Evolutionary conservation across 2,329 filamentous ascomycete genomes (phyloP).

Genomic region (Paraconiothyrium brasiliense): DNA sequence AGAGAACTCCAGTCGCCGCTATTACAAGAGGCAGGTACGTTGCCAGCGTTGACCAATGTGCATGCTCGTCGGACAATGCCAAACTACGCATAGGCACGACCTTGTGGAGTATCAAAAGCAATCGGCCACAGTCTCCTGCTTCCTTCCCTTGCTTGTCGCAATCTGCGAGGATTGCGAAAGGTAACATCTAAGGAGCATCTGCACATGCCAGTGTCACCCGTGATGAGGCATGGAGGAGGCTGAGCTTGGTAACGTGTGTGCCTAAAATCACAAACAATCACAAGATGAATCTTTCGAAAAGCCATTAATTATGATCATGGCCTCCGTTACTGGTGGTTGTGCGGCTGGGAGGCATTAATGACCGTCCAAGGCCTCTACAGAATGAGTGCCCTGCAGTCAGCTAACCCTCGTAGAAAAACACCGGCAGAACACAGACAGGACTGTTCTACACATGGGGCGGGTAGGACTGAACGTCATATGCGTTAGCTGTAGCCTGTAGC

Average conservation of each 20-base stretch:
- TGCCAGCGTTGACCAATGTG: too few species aligned
- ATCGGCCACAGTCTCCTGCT: background rate
- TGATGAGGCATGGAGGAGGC: background rate
- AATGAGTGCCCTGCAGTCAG: background rate
- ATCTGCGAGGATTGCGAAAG: background rate
- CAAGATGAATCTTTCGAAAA: background rate
- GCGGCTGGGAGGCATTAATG: background rate
- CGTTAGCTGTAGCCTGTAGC: background rate
- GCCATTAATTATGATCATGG: background rate
- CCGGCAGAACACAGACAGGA: background rate
- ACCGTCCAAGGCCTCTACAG: background rate
- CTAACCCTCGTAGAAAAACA: background rate
- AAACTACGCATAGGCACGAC: too few species aligned
- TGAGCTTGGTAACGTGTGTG: background rate
- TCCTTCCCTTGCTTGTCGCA: background rate
- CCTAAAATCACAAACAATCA: background rate
- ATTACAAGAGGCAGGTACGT: too few species aligned
- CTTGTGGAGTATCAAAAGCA: too few species aligned
- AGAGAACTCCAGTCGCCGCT: too few species aligned
- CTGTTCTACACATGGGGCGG: background rate
- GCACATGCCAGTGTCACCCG: background rate
- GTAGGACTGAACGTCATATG: background rate
- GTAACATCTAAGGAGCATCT: background rate
- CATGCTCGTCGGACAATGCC: too few species aligned
- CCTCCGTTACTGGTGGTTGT: background rate